These are phyloP conservation scores for Malus hybrid DNA, from an alignment of 331 rosid genomes.

Conservation along the genomic window DNA sequence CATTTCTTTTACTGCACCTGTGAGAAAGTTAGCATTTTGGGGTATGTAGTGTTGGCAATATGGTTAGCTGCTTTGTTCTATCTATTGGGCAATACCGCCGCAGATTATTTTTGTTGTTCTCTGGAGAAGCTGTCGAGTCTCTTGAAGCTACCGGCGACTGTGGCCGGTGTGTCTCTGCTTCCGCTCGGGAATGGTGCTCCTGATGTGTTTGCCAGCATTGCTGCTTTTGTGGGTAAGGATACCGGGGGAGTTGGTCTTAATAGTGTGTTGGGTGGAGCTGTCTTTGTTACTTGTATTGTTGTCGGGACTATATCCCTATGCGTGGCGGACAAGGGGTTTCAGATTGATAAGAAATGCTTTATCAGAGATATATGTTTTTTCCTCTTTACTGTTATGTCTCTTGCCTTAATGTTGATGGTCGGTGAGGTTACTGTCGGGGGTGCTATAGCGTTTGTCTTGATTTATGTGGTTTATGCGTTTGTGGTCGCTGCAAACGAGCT, in stretches of 20 bases:
- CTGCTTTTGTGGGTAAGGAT: slow-evolving; percentile 82
- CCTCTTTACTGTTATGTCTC: slow-evolving; percentile 44
- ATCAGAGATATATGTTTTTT: slow-evolving; percentile 87
- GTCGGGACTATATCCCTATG: slow-evolving; percentile 73
- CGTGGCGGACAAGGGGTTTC: slow-evolving; percentile 55
- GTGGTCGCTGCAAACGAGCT: slow-evolving; percentile 81
- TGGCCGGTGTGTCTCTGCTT: slow-evolving; percentile 91
- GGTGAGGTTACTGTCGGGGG: slow-evolving; percentile 58
- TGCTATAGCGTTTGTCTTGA: slow-evolving; percentile 64
- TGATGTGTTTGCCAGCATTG: slow-evolving; percentile 93
- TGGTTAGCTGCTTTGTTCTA: slow-evolving; percentile 93
- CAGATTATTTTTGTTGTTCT: slow-evolving; percentile 86
- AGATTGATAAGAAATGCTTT: slow-evolving; percentile 67
- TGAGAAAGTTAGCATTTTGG: slow-evolving; percentile 39
- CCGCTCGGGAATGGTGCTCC: slow-evolving; percentile 99
- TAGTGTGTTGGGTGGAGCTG: slow-evolving; percentile 93
- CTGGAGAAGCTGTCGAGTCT: slow-evolving; percentile 82
- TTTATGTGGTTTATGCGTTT: slow-evolving; percentile 71
- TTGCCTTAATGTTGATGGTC: slow-evolving; percentile 54
- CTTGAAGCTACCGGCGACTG: slow-evolving; percentile 88
- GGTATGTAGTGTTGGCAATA: slow-evolving; percentile 45
- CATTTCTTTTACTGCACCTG: slow-evolving; percentile 73
- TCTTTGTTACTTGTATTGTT: slow-evolving; percentile 85
- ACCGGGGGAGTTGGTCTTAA: slow-evolving; percentile 85
- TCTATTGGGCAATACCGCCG: slow-evolving; percentile 91